A percentile compares a stretch with the other conserved stretches of the same genome.
phyloP scores from a whole-genome alignment of 306 rosid genomes.

The Pueraria montana region DNA sequence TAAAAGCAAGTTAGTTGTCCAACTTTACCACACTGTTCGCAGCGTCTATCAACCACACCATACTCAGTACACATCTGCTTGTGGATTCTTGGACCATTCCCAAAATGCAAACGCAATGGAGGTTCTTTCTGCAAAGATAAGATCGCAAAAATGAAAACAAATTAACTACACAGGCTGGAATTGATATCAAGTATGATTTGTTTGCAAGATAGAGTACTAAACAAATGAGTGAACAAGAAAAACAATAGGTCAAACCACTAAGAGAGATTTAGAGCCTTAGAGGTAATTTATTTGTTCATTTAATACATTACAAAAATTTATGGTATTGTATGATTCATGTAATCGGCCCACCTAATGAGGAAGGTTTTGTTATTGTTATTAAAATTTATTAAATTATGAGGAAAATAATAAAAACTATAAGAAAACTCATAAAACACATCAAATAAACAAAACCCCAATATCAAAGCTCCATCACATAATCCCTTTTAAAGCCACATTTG shows the following conservation, averaged over 20 bases:
- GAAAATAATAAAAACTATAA: neutral
- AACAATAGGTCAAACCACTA: too few relatives aligned
- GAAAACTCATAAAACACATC: too few relatives aligned
- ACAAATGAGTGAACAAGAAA: too few relatives aligned
- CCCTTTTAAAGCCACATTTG: neutral
- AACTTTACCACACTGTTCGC: constrained; percentile 30
- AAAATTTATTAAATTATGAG: too few relatives aligned
- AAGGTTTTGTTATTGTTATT: too few relatives aligned
- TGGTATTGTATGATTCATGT: too few relatives aligned
- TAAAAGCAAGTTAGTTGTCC: constrained; percentile 40
- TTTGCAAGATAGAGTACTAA: too few relatives aligned
- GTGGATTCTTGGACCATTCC: constrained; percentile 40
- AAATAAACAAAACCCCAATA: neutral
- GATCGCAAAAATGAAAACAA: neutral
- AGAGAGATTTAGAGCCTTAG: too few relatives aligned
- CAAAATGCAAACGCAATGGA: constrained; percentile 37
- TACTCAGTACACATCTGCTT: neutral
- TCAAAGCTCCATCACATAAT: neutral
- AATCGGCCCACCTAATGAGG: too few relatives aligned
- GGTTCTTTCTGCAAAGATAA: neutral
- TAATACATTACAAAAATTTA: too few relatives aligned
- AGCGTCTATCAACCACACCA: neutral
- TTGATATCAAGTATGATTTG: too few relatives aligned
- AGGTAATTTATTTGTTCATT: too few relatives aligned
- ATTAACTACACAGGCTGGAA: neutral